A percentile compares a stretch with the other conserved stretches of the same genome.
Conservation (phyloP, 1,284 basidiomycete genomes). For the Lignosus rhinocerotis region DNA sequence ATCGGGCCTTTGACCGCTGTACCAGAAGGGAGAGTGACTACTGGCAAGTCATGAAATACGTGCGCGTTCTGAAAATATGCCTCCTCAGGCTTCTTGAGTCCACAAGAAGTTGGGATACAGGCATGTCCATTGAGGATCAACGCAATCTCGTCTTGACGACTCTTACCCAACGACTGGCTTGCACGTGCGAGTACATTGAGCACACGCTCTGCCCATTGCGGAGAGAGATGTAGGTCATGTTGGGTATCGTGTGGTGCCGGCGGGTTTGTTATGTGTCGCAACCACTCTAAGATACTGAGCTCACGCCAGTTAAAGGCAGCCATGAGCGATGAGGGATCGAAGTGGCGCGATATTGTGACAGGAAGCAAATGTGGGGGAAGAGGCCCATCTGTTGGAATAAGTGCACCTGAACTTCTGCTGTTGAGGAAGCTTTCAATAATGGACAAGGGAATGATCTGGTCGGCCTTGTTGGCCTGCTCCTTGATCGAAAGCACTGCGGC, state of each 20-base stretch:
- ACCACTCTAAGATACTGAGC: constrained; percentile 77
- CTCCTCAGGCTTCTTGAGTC: constrained; percentile 74
- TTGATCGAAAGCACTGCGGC: constrained; percentile 63
- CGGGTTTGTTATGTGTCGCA: constrained; percentile 64
- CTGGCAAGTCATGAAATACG: constrained; percentile 86
- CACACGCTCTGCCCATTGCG: constrained; percentile 84
- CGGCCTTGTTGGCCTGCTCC: constrained; percentile 38
- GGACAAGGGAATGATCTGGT: constrained; percentile 68
- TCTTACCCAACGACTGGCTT: constrained; percentile 72
- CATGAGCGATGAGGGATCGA: constrained; percentile 58
- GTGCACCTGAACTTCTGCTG: constrained; percentile 50
- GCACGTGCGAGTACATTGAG: constrained; percentile 70
- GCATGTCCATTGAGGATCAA: constrained; percentile 59
- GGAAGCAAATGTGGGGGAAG: constrained; percentile 82
- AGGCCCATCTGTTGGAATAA: constrained; percentile 82
- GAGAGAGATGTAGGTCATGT: constrained; percentile 69
- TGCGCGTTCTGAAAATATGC: constrained; percentile 90
- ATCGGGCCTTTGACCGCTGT: constrained; percentile 68
- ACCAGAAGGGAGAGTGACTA: constrained; percentile 77
- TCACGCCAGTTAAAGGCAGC: constrained; percentile 81
- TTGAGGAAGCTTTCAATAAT: constrained; percentile 78
- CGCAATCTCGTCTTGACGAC: constrained; percentile 59
- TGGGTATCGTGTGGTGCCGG: constrained; percentile 45
- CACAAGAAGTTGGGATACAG: constrained; percentile 85
- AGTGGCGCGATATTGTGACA: constrained; percentile 63